Percentiles rank a stretch among this genome's conserved stretches.
Evolutionary conservation across 1,139 yeast species (phyloP).

Genomic region (Eremothecium cymbalariae): DNA sequence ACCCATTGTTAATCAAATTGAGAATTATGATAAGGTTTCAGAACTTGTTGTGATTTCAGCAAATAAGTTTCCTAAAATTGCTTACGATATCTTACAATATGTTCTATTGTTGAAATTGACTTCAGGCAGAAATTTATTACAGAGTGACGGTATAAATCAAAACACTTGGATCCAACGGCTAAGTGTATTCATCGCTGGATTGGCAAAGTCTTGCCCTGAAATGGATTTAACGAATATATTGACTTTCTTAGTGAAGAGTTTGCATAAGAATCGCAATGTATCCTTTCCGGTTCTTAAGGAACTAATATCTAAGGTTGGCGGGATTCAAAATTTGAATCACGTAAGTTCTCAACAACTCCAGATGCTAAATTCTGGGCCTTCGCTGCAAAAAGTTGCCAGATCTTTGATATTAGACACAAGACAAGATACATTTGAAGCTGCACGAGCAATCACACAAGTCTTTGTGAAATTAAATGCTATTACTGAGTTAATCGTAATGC

Average conservation of each 20-base stretch:
- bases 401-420: conserved; percentile 58
- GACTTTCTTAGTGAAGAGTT: conserved; percentile 52
- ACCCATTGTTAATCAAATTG: conserved; percentile 63
- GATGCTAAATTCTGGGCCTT: conserved; percentile 57
- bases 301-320: conserved; percentile 69
- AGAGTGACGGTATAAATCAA: conserved; percentile 73
- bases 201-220: conserved; percentile 46
- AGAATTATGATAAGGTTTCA: conserved; percentile 84
- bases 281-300: conserved; percentile 67
- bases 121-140: conserved; percentile 58
- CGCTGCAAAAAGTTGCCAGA: conserved; percentile 50
- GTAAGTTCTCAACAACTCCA: conserved; percentile 45
- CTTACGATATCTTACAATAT: conserved; percentile 79
- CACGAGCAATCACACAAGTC: conserved; percentile 43
- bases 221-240: conserved; percentile 53
- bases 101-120: conserved; percentile 69
- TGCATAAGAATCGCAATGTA: conserved; percentile 53
- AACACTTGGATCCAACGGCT: conserved; percentile 79
- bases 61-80: conserved; percentile 63
- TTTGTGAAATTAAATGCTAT: conserved; percentile 42
- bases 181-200: conserved; percentile 57
- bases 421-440: conserved; percentile 42
- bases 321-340: conserved; percentile 49
- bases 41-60: conserved; percentile 76
- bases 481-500: conserved; percentile 57